phyloP scores from a whole-genome alignment of 208 protist species.

The Entamoeba histolytica region DNA sequence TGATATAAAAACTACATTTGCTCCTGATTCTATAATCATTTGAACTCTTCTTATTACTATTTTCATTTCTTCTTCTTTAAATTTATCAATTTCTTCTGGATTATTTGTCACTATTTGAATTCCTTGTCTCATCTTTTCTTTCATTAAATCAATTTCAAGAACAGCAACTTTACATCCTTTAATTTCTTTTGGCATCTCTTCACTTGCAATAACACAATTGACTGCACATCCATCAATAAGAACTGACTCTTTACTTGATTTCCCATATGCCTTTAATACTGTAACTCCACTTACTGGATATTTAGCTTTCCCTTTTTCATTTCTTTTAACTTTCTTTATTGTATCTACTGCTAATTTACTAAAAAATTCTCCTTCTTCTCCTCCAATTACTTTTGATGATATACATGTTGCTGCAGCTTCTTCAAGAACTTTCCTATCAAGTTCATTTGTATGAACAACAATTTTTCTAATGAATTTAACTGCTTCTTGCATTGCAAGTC shows the following conservation, averaged over 20 bases:
- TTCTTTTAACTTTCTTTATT: constrained; percentile 25
- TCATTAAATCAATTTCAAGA: constrained; percentile 89
- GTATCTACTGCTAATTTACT: constrained; percentile 72
- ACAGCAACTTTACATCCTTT: constrained; percentile 85
- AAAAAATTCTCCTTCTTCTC: constrained; percentile 67
- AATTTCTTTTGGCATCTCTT: constrained; percentile 71
- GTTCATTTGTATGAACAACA: constrained; percentile 2
- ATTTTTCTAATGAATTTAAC: constrained; percentile 74
- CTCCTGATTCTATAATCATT: constrained; percentile 80
- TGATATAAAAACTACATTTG: constrained; percentile 95
- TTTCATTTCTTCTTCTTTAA: constrained; percentile 72
- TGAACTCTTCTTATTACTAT: constrained; percentile 84
- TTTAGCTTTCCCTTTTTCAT: constrained; percentile 30
- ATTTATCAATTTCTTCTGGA: constrained; percentile 77
- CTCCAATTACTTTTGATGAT: constrained; percentile 88
- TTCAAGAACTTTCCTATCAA: constrained; percentile 72
- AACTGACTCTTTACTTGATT: constrained; percentile 60
- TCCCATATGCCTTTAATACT: constrained; percentile 88
- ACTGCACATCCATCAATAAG: constrained; percentile 52
- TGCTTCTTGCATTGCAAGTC: constrained; percentile 73
- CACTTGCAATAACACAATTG: constrained; percentile 69
- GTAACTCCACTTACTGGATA: constrained; percentile 89
- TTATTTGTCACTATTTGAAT: constrained; percentile 86
- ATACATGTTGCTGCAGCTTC: constrained; percentile 93
- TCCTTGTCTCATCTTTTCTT: constrained; percentile 77